Conservation (phyloP, 768 basidiomycete species). For the Calocera viscosa region DNA sequence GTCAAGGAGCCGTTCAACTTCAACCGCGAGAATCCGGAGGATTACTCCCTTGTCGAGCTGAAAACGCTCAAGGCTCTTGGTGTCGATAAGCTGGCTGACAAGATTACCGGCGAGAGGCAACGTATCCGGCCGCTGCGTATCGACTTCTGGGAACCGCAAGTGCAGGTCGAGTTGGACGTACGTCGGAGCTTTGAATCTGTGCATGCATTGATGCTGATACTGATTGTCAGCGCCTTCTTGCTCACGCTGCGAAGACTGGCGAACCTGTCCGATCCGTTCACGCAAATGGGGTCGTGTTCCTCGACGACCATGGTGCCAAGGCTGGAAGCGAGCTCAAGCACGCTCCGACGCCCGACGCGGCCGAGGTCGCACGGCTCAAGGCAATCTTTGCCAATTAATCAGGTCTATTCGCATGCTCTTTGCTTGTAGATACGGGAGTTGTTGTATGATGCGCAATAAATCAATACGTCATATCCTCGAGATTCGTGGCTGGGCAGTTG, state of each 20-base stretch:
- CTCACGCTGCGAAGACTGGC: neutral
- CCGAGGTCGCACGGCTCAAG: neutral
- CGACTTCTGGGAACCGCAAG: slow-evolving; percentile 25
- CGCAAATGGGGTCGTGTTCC: neutral
- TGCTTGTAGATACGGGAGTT: neutral
- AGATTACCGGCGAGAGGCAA: slow-evolving; percentile 37
- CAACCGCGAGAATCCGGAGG: slow-evolving; percentile 32
- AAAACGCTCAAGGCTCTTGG: slow-evolving; percentile 47
- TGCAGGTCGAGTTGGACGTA: neutral
- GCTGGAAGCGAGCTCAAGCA: neutral
- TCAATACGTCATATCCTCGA: neutral
- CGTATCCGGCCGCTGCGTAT: slow-evolving; percentile 38
- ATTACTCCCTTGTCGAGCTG: slow-evolving; percentile 40
- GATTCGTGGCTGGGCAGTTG: too few species aligned
- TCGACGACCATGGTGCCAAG: slow-evolving; percentile 1
- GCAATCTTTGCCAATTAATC: neutral
- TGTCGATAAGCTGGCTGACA: slow-evolving; percentile 36
- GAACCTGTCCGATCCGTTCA: neutral
- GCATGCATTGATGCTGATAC: neutral
- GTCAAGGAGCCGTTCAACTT: slow-evolving; percentile 46
- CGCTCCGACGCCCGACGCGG: neutral
- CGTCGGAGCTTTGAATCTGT: neutral
- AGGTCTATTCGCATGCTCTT: too few species aligned
- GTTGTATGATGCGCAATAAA: neutral
- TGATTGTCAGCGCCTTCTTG: neutral